Evolutionary conservation across 2,329 filamentous ascomycete species (phyloP), one percentile per base, ranked within the genome.

Genomic region (Fusarium verticillioides): DNA sequence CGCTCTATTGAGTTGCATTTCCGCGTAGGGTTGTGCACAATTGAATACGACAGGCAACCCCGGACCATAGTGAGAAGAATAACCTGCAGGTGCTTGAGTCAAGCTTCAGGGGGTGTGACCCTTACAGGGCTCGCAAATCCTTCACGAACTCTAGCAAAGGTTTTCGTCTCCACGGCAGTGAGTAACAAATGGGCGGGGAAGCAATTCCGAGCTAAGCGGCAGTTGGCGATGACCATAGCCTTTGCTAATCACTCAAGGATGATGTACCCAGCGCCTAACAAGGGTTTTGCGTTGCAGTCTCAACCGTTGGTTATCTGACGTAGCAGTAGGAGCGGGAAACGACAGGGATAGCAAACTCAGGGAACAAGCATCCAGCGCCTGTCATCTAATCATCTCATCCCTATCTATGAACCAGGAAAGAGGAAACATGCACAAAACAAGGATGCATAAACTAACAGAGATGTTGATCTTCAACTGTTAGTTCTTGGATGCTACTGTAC

Each of bases 381-480:
- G 19, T 37, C 37, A 39, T 32, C 23, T 60, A 7, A 40, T 28
- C 50, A 40, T 54, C 5, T n/a, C 19, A 28, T 54, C 34, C 50
- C 26, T 49, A 37, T 39, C 62, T 16, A 8, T 39, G 37, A 36
- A 9, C n/a, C 7, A 34, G 10, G 5, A 32, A 40, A 36, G 16
- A 36, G 30, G 13, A n/a, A 49, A 32, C n/a, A 32, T 21, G 13
- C 10, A 40, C 11, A 60, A 44, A 37, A 23, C 61, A 50, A 21
- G 40, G 39, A 11, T 52, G 15, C 34, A 23, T 39, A n/a, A n/a
- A 19, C 16, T 16, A 11, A 16, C 10, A 66, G 60, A 70, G 43
- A 70, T 70, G 34, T 23, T 61, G 68, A 70, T 70, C 68, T 66
- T 61, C 68, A 21, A 3, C 42, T 16, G 42, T 57, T 66, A 9